These are phyloP conservation scores for Geotrichum histeridarum DNA, from an alignment of 1,139 yeast genomes.

Conservation along the genomic window DNA sequence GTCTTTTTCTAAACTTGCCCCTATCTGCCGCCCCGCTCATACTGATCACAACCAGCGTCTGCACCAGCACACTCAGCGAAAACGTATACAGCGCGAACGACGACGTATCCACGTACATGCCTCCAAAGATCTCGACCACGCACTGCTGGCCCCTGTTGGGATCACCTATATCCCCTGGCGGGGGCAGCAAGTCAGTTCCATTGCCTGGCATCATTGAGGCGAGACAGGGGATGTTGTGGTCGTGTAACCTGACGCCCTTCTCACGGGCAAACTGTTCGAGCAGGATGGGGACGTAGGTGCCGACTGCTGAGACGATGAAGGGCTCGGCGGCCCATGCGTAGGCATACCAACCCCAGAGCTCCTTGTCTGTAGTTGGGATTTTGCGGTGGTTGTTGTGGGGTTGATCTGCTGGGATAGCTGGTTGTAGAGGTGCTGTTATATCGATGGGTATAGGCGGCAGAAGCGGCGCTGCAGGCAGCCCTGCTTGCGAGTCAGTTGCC, in stretches of 20 bases:
- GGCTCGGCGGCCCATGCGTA: conserved; percentile 72
- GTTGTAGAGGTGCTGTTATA: no score
- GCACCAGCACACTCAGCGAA: conserved; percentile 57
- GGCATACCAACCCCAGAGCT: conserved; percentile 40
- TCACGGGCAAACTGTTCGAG: conserved; percentile 62
- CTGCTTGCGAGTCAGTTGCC: no score
- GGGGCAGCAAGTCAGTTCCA: conserved; percentile 10
- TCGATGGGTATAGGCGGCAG: no score
- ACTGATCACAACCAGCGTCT: conserved; percentile 59
- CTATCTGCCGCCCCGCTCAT: conserved; percentile 64
- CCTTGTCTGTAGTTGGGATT: conserved; percentile 21
- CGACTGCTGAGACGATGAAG: conserved; percentile 64
- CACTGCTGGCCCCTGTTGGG: conserved; percentile 33
- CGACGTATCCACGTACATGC: conserved; percentile 54
- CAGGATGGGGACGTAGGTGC: conserved; percentile 63
- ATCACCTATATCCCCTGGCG: conserved; percentile 20
- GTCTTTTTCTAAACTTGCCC: conserved; percentile 48
- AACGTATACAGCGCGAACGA: conserved; percentile 66
- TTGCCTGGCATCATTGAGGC: conserved; percentile 25
- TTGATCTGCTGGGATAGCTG: no score
- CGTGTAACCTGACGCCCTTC: conserved; percentile 38
- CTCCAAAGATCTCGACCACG: conserved; percentile 46
- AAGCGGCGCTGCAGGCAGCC: no score
- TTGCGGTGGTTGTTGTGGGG: no score
- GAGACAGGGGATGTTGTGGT: conserved; percentile 46